phyloP scores from a whole-genome alignment of 2,329 filamentous ascomycete species.

The Cladosporium sphaerospermum region DNA sequence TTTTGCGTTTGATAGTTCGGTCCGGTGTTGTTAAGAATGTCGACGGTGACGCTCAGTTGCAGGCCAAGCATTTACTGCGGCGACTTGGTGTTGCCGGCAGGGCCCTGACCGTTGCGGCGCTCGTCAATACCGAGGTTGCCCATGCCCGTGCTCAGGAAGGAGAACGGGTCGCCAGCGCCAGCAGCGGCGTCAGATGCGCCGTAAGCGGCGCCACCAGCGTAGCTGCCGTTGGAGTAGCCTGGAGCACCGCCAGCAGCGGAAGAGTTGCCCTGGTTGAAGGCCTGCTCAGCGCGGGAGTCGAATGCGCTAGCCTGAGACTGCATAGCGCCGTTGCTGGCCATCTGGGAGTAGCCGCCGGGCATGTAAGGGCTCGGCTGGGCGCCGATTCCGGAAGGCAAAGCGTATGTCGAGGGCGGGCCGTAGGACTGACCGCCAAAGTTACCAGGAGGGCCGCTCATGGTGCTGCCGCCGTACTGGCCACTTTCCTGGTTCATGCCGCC shows the following conservation, averaged over 20 bases:
- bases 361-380: constrained; percentile 70
- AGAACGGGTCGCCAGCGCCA: constrained; percentile 68
- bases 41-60: background rate
- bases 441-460: constrained; percentile 51
- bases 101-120: constrained; percentile 33
- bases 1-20: too few relatives aligned
- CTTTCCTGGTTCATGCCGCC: constrained; percentile 49
- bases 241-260: constrained; percentile 62
- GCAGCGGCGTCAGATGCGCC: constrained; percentile 40
- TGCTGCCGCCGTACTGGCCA: constrained; percentile 64
- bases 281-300: constrained; percentile 88
- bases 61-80: constrained; percentile 21
- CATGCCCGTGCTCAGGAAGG: constrained; percentile 70
- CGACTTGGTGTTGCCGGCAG: constrained; percentile 24
- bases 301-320: constrained; percentile 64
- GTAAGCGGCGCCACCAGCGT: constrained; percentile 37
- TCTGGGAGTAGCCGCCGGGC: constrained; percentile 62
- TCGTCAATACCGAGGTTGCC: constrained; percentile 65
- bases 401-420: constrained; percentile 82
- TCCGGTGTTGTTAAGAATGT: too few relatives aligned
- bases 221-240: constrained; percentile 50
- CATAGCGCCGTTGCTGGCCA: constrained; percentile 60
- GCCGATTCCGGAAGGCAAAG: constrained; percentile 76
- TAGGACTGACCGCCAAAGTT: constrained; percentile 68
- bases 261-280: constrained; percentile 73